Base-by-base conservation (phyloP, 441 rosid genomes). In the Brassica balearica region DNA sequence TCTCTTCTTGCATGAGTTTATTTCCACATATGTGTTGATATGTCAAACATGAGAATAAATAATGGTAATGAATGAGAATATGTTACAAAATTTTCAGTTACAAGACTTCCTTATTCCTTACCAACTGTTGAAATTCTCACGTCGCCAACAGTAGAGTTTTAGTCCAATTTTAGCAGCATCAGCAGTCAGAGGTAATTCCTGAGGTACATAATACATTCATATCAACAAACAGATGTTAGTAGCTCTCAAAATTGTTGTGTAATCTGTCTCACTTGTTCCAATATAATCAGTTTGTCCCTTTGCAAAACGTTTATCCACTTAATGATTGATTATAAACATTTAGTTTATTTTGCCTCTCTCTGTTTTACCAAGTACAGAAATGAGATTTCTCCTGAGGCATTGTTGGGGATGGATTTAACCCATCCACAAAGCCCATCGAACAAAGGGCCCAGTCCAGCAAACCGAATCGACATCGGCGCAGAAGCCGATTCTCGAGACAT, bases 11-110 rank as follows among this genome's bases (percentile, higher is more conserved):
- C 27, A 38, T 73, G 73, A 23, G 6, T 67, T 59, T 75, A 41
- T 68, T 5, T 41, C 84, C 85, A 1, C 91, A 84, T n/a, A 76
- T 86, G 53, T 41, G 48, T 10, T 41, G 5, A 10, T 2, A 9
- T 41, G 4, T 41, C 43, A 38, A 23, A 23, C 25, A 23, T 23
- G 25, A 23, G 25, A 23, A 23, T 23, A 23, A 23, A 23, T 23
- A 23, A 23, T 23, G 25, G 25, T 23, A 23, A 10, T 10, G n/a
- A 41, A 41, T 27, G 32, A 27, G 32, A 27, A 27, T 27, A 27
- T 27, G 32, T 27, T 34, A 27, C 32, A 27, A 27, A 27, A 27
- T 27, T 27, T 27, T 27, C 32, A 27, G 32, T 27, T 4, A 27
- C 32, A 27, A 27, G 32, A 27, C 32, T 27, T 27, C 32, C 32